A percentile compares a stretch with the other conserved stretches of the same genome.
Conservation (phyloP, 345 rosid species). For the Orychophragmus violaceus region DNA sequence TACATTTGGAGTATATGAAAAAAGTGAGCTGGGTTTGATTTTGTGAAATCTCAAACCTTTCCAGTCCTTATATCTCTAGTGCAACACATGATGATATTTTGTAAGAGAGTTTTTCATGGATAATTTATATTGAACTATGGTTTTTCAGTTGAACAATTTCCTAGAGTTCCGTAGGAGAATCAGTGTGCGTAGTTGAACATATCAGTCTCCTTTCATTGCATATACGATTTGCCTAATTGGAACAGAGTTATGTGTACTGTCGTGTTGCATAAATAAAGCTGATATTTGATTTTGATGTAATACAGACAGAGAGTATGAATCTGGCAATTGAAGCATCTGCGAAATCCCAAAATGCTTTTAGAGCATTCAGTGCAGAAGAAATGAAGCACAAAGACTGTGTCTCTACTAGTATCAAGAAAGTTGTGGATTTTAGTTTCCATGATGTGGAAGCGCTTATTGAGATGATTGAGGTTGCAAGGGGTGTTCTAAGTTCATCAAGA, state of each 20-base stretch:
- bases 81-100: background rate
- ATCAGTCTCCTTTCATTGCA: conserved; percentile 1
- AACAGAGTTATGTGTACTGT: background rate
- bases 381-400: conserved; percentile 37
- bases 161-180: background rate
- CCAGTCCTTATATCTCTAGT: background rate
- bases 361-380: conserved; percentile 41
- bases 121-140: background rate
- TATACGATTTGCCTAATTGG: conserved; percentile 5
- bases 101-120: background rate
- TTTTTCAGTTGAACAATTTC: background rate
- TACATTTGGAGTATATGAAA: background rate
- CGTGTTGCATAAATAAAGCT: conserved; percentile 19
- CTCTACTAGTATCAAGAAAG: conserved; percentile 48
- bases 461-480: conserved; percentile 53
- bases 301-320: conserved; percentile 60
- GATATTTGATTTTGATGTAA: conserved; percentile 20
- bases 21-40: background rate
- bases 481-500: conserved; percentile 39
- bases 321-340: conserved; percentile 73
- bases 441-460: conserved; percentile 55
- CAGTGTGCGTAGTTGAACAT: background rate
- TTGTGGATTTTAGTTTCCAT: conserved; percentile 67
- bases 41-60: background rate
- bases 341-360: conserved; percentile 53